phyloP scores from a whole-genome alignment of 305 asterid species.

The Fraxinus paxiana region DNA sequence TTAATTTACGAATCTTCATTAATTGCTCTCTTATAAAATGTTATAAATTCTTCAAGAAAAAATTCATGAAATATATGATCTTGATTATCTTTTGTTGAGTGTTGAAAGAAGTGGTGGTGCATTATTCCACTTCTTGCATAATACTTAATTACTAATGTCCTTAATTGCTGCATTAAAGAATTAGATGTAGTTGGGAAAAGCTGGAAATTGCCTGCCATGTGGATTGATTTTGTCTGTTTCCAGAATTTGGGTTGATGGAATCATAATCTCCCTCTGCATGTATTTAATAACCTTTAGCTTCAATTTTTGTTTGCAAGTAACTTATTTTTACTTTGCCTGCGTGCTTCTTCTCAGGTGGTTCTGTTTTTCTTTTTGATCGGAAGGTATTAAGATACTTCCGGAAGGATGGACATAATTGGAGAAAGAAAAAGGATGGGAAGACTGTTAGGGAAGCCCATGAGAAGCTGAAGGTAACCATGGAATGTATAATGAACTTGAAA shows the following conservation, averaged over 20 bases:
- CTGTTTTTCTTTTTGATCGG: conserved; percentile 82
- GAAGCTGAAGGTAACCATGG: conserved; percentile 61
- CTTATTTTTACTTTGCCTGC: not conserved
- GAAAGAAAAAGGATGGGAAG: conserved; percentile 85
- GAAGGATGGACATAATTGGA: conserved; percentile 89
- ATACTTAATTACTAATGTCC: not conserved
- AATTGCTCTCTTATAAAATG: not conserved
- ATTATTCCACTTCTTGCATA: not conserved
- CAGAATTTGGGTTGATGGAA: not conserved
- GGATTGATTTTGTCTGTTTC: conserved; percentile 5
- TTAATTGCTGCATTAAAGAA: not conserved
- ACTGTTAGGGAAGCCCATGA: conserved; percentile 91
- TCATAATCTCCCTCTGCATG: not conserved
- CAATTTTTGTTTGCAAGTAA: not conserved
- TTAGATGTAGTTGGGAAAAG: not conserved
- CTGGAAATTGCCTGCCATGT: conserved; percentile 10
- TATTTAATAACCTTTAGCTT: not conserved
- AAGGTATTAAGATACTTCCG: conserved; percentile 76
- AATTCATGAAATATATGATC: not conserved
- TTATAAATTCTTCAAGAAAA: not conserved
- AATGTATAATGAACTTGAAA: not conserved
- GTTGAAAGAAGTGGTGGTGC: not conserved
- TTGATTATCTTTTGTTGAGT: conserved; percentile 1
- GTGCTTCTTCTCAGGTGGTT: conserved; percentile 60
- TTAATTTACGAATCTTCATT: not conserved